A percentile compares a stretch with the other conserved stretches of the same genome.
Conservation (phyloP, 176 grass and related monocot genomes). For the Carex kokanica region DNA sequence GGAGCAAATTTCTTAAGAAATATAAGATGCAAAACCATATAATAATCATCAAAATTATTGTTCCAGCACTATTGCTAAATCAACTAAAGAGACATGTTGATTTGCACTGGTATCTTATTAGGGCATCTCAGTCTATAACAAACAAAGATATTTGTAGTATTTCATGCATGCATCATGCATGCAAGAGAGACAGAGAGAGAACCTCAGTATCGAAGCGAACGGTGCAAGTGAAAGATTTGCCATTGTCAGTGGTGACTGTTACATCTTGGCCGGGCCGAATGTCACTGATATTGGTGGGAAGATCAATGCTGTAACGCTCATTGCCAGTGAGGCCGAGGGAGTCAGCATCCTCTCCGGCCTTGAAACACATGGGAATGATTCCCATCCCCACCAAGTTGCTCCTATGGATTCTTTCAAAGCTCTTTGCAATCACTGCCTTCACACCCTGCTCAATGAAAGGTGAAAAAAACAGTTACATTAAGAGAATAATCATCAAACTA, state of each 20-base stretch:
- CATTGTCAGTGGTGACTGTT: slow-evolving; percentile 49
- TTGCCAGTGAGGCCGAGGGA: slow-evolving; percentile 82
- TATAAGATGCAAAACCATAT: not conserved
- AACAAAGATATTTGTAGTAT: not conserved
- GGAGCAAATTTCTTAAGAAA: not conserved
- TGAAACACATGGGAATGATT: slow-evolving; percentile 88
- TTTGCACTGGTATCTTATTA: not conserved
- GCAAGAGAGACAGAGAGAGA: slow-evolving; percentile 3
- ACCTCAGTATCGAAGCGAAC: slow-evolving; percentile 90
- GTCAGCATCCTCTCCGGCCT: slow-evolving; percentile 78
- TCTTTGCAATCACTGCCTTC: slow-evolving; percentile 93
- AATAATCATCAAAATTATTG: not conserved
- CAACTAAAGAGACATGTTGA: not conserved
- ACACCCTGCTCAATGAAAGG: slow-evolving; percentile 58
- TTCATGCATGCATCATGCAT: not conserved
- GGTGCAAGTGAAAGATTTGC: slow-evolving; percentile 78
- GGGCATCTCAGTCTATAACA: not conserved
- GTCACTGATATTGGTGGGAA: slow-evolving; percentile 55
- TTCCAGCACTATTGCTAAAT: not conserved
- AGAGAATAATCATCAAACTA: slow-evolving; percentile 2
- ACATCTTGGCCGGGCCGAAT: slow-evolving; percentile 91
- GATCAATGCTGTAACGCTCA: slow-evolving; percentile 66
- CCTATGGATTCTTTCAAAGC: slow-evolving; percentile 95
- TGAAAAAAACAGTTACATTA: not conserved
- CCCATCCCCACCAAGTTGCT: slow-evolving; percentile 99